Evolutionary conservation across 2,329 filamentous ascomycete genomes (phyloP), one percentile per base, ranked within the genome.

Genomic region (Fusarium coicis): DNA sequence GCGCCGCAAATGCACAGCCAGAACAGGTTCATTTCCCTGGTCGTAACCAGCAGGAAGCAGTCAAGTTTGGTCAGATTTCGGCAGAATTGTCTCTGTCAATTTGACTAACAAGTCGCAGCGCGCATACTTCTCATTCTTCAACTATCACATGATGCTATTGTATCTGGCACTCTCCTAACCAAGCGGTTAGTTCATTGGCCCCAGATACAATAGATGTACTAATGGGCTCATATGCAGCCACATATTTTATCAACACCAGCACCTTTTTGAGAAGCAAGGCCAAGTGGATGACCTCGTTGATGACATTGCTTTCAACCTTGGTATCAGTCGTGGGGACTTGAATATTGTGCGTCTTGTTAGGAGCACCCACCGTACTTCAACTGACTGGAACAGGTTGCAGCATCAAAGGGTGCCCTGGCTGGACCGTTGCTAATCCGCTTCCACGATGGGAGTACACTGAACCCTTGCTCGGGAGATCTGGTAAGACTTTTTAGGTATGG

Each of bases 171-270:
- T 14, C 75, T 89, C 6, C 83, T 90, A 26, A 92, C 90, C 5
- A 93, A 92, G 80, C 88, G 90, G 90, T 91, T 56, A 47, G 80
- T 75, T n/a, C 30, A 53, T 37, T 40, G 8, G 9, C 34, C 12
- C 8, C 10, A n/a, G 28, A 26, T 60, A 23, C 9, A 30, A 26
- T 18, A 40, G 12, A n/a, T n/a, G 23, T 34, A 44, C 66, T 65
- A 37, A 66, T 47, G n/a, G 21, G 14, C 30, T 26, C 6, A 16
- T 28, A 14, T 37, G 18, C 49, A 96, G 93, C 69, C 93, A 93
- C 76, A 90, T 97, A 8, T 97, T 92, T 80, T 97, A 97, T 78
- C 90, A 93, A 75, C 88, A 95, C 73, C 89, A 91, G 9, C 87
- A 90, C 15, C 83, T 97, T 0, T 97, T 96, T 77, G 85, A 87